A percentile compares a stretch with the other conserved stretches of the same genome.
Evolutionary conservation across 495 filamentous ascomycete genomes (phyloP).

Genomic region (Daldinia concentrica): DNA sequence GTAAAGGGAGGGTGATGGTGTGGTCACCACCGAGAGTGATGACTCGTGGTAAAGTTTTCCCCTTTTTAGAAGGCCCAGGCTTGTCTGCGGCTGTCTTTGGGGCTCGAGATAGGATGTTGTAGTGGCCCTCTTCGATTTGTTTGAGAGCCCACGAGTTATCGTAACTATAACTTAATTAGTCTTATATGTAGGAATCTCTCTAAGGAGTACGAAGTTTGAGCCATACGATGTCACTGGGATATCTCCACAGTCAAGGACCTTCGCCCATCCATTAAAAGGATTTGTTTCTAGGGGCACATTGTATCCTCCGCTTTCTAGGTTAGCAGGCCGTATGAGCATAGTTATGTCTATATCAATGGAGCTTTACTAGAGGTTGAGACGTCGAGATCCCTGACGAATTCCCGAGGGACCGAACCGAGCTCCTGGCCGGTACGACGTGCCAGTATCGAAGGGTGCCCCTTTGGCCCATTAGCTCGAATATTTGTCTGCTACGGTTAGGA

Average conservation of each 20-base stretch:
- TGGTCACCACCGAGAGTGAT: slow-evolving; percentile 88
- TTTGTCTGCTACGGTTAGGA: background rate
- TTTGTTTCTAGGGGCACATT: slow-evolving; percentile 83
- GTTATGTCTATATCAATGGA: background rate
- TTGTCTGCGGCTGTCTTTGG: slow-evolving; percentile 60
- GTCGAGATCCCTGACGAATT: slow-evolving; percentile 82
- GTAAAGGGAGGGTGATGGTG: slow-evolving; percentile 79
- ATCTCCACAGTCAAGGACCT: slow-evolving; percentile 83
- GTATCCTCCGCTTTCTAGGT: slow-evolving; percentile 67
- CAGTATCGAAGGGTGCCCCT: slow-evolving; percentile 55
- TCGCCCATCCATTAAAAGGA: slow-evolving; percentile 80
- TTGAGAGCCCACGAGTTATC: slow-evolving; percentile 81
- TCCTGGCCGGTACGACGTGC: slow-evolving; percentile 60
- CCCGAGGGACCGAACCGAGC: slow-evolving; percentile 87
- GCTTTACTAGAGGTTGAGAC: slow-evolving; percentile 69
- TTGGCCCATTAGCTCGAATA: slow-evolving; percentile 15
- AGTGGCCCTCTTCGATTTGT: slow-evolving; percentile 79
- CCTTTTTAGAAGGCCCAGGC: slow-evolving; percentile 59
- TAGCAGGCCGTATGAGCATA: background rate
- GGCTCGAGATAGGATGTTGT: slow-evolving; percentile 58
- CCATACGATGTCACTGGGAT: slow-evolving; percentile 78
- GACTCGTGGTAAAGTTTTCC: slow-evolving; percentile 66
- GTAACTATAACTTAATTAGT: slow-evolving; percentile 48
- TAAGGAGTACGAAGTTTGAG: background rate
- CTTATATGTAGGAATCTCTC: background rate